These are phyloP conservation scores for Ogataea pilisensis DNA, from an alignment of 805 yeast genomes.

Conservation along the genomic window DNA sequence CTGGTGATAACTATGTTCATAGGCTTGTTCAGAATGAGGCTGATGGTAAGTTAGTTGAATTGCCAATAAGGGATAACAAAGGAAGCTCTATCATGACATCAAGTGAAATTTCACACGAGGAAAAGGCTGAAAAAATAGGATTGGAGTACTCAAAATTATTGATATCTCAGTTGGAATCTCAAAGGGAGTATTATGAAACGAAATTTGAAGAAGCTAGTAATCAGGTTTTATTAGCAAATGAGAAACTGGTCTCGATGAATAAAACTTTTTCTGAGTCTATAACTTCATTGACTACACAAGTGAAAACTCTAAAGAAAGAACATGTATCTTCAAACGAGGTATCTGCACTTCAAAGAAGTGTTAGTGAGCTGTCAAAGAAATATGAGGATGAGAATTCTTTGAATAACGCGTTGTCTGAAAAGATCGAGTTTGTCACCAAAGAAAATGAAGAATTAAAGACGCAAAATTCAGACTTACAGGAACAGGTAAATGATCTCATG, in stretches of 20 bases:
- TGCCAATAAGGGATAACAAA: constrained; percentile 37
- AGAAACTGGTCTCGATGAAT: constrained; percentile 3
- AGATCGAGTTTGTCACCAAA: constrained; percentile 33
- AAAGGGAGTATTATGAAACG: constrained; percentile 74
- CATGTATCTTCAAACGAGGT: too few relatives aligned
- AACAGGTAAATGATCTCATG: constrained; percentile 75
- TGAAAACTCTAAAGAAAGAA: too few relatives aligned
- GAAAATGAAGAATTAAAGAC: constrained; percentile 33
- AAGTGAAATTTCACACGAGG: constrained; percentile 24
- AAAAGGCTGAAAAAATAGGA: constrained; percentile 53
- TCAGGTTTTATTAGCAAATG: too few relatives aligned
- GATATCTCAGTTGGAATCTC: constrained; percentile 79
- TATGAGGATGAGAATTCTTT: constrained; percentile 46
- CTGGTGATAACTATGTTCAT: constrained; percentile 87
- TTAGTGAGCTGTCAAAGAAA: constrained; percentile 15
- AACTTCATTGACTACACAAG: too few relatives aligned
- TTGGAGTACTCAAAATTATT: constrained; percentile 77
- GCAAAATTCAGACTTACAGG: constrained; percentile 48
- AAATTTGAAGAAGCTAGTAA: constrained; percentile 37
- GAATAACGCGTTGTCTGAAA: constrained; percentile 37
- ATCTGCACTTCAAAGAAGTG: not conserved
- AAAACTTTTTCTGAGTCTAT: too few relatives aligned
- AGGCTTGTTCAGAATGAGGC: constrained; percentile 76
- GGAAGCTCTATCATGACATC: constrained; percentile 8
- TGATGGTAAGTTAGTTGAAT: constrained; percentile 87